phyloP scores from a whole-genome alignment of 768 basidiomycete species.

The Boletus huronensis region DNA sequence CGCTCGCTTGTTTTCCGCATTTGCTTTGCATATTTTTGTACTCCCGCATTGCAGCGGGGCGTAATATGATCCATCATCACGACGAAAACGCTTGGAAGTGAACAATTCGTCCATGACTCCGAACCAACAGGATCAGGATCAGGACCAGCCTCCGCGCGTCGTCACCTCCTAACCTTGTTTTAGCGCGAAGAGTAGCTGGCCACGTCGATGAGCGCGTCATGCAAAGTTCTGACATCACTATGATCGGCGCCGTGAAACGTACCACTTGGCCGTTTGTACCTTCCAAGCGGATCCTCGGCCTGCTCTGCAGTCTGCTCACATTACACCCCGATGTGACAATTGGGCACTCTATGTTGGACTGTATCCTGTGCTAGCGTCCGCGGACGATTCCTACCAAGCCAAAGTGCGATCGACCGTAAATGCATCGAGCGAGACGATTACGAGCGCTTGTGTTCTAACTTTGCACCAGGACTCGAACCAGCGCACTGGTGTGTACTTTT shows the following conservation, averaged over 20 bases:
- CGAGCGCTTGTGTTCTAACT: neutral
- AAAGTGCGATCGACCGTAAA: neutral
- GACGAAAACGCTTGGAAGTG: neutral
- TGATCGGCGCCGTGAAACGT: neutral
- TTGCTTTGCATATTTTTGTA: constrained; percentile 10
- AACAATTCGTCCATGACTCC: neutral
- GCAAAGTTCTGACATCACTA: neutral
- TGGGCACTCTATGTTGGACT: neutral
- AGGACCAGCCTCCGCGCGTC: constrained; percentile 1
- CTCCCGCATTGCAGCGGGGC: neutral
- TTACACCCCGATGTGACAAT: neutral
- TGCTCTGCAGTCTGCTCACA: neutral
- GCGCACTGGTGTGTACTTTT: neutral
- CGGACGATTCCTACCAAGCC: neutral
- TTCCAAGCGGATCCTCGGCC: neutral
- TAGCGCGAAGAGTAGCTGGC: neutral
- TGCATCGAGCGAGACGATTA: neutral
- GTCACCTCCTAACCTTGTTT: neutral
- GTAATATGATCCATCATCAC: constrained; percentile 4
- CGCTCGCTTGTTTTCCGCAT: neutral
- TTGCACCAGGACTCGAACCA: neutral
- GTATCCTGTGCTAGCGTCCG: neutral
- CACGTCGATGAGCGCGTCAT: neutral
- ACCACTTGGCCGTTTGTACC: neutral
- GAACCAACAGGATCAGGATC: constrained; percentile 7